These are phyloP conservation scores for Fusarium napiforme DNA, from an alignment of 2,329 filamentous ascomycete genomes.

Conservation along the genomic window DNA sequence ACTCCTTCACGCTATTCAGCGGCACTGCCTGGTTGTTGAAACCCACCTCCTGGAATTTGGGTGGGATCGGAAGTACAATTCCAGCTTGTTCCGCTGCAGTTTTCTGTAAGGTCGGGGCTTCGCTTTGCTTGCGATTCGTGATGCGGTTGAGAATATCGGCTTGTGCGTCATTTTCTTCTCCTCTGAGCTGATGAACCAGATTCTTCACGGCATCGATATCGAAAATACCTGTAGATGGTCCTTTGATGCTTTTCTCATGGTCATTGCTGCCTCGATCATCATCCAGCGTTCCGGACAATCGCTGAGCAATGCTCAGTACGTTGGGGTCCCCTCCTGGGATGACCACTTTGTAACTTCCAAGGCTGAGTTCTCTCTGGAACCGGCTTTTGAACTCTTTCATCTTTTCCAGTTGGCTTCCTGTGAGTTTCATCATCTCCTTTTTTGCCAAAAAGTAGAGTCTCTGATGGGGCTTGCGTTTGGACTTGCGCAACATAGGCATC, in stretches of 20 bases:
- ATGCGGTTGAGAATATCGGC: conserved; percentile 2
- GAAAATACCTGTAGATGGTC: conserved; percentile 34
- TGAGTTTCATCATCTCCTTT: conserved; percentile 36
- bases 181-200: neutral
- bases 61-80: neutral
- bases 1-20: neutral
- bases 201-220: conserved; percentile 2
- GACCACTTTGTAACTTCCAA: conserved; percentile 33
- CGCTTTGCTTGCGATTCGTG: neutral
- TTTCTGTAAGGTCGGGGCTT: conserved; percentile 5
- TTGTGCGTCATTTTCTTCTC: conserved; percentile 2
- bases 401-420: conserved; percentile 9
- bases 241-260: neutral
- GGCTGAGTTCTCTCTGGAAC: conserved; percentile 14
- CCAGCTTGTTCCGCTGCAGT: conserved; percentile 16
- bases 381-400: conserved; percentile 26
- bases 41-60: conserved; percentile 26
- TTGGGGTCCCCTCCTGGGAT: conserved; percentile 17
- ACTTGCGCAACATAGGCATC: conserved; percentile 42
- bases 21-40: conserved; percentile 16
- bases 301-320: conserved; percentile 30
- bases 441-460: conserved; percentile 37
- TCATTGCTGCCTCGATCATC: conserved; percentile 7
- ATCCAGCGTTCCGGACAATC: conserved; percentile 33
- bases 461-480: conserved; percentile 28